Evolutionary conservation across 2,329 filamentous ascomycete genomes (phyloP).

Genomic region (Alternaria brassicicola): DNA sequence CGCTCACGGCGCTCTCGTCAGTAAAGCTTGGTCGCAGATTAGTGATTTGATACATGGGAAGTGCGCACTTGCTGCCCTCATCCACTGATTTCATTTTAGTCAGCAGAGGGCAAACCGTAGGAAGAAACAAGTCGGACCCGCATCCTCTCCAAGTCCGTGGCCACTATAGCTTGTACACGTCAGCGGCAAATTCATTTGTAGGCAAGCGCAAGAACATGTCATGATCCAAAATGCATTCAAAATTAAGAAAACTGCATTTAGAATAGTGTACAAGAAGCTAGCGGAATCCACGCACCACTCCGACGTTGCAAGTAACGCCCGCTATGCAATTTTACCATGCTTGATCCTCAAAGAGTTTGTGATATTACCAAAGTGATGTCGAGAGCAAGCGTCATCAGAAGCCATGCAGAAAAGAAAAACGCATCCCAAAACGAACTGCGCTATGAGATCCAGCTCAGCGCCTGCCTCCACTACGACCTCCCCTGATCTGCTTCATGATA

Average conservation of each 20-base stretch:
- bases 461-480: slow-evolving; percentile 32
- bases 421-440: neutral
- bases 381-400: neutral
- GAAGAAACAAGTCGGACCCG: no score
- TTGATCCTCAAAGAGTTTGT: neutral
- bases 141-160: no score
- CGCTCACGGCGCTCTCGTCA: no score
- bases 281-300: neutral
- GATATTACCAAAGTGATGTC: neutral
- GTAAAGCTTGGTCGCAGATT: no score
- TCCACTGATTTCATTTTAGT: no score
- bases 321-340: slow-evolving; percentile 15
- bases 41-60: no score
- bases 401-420: neutral
- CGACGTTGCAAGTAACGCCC: slow-evolving; percentile 11
- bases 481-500: slow-evolving; percentile 41
- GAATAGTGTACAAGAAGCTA: slow-evolving; percentile 4
- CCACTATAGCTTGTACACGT: no score
- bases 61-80: no score
- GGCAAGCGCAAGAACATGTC: no score
- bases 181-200: no score
- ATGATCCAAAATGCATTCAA: no score
- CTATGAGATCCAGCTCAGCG: slow-evolving; percentile 12
- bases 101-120: no score
- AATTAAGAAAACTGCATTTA: neutral